Evolutionary conservation across 352 stramenopile species (phyloP).

Genomic region (Phytophthora macrochlamydospora): DNA sequence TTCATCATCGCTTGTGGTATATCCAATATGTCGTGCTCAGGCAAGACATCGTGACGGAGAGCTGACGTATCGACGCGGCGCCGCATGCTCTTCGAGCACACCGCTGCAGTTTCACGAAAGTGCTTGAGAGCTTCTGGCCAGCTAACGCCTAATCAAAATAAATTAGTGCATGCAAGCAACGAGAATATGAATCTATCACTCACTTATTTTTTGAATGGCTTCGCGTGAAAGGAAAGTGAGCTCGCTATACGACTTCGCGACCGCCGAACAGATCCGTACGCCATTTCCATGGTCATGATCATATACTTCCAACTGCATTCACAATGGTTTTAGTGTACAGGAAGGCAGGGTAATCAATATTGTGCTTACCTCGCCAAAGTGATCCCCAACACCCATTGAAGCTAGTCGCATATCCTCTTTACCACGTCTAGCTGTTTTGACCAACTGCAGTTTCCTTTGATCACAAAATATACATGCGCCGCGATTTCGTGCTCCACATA

Average conservation of each 20-base stretch:
- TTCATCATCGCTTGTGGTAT: constrained; percentile 40
- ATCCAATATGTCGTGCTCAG: constrained; percentile 19
- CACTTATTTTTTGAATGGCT: constrained; percentile 77
- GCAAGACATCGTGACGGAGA: constrained; percentile 13
- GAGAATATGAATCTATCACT: constrained; percentile 11
- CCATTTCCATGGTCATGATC: constrained; percentile 78
- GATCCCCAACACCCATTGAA: constrained; percentile 54
- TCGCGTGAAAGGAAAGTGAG: constrained; percentile 82
- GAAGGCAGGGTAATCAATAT: background rate
- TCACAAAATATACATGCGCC: constrained; percentile 82
- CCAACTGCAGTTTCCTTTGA: constrained; percentile 75
- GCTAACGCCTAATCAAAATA: constrained; percentile 43
- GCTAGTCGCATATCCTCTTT: constrained; percentile 57
- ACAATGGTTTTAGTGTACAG: background rate
- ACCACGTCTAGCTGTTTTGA: constrained; percentile 49
- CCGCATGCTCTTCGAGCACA: constrained; percentile 51
- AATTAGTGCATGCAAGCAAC: background rate
- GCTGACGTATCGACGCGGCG: constrained; percentile 34
- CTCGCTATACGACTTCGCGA: constrained; percentile 80
- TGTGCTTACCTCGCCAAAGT: constrained; percentile 80
- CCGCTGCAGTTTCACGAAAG: constrained; percentile 55
- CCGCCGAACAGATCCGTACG: constrained; percentile 83
- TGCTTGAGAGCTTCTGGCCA: constrained; percentile 78
- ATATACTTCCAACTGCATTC: constrained; percentile 75
- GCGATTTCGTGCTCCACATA: constrained; percentile 86